Evolutionary conservation across 2,329 filamentous ascomycete species (phyloP), one percentile per base, ranked within the genome.

Genomic region (Stachybotrys chartarum): DNA sequence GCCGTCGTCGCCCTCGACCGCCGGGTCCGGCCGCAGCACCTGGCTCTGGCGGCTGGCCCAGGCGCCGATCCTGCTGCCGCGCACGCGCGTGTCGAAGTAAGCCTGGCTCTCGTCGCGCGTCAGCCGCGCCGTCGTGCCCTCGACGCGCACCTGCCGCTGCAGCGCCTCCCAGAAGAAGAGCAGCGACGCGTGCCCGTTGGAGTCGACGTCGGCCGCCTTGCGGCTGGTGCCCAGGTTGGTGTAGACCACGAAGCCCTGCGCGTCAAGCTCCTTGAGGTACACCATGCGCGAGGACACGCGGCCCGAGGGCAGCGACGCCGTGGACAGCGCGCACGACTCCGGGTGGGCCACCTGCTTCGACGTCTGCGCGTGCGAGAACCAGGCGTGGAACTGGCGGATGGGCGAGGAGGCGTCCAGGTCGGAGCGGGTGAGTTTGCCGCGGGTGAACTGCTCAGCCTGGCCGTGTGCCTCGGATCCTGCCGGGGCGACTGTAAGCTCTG

Each of bases 261-360:
- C 72, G 71, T 97, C 93, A 30, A 97, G 84, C 77, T 97, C 94
- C 74, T 99, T 99, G 61, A 99, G 81, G 74, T 97, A 99, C 44
- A 99, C 91, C 62, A 91, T 81, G 57, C 94, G 90, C 4, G 90
- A 86, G 50, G 85, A 91, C 18, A 97, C 88, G 50, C 88, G 86
- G 58, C 94, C 94, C 0, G 85, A 88, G 1, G 93, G 93, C 5
- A 97, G 80, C 30, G 80, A 77, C 0, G 92, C 91, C 1, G 94
- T 99, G 4, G 91, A 88, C 1, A 99, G 79, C 1, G 87, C 91
- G 66, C 91, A 91, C 1, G 94, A 90, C 72, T 99, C 94, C 1
- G 93, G 92, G 62, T 95, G 88, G 50, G 84, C 76, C 50, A 91
- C 81, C 30, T 63, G 65, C 5, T 75, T 66, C 6, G 78, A 54